Evolutionary conservation across 257 asterid species (phyloP), one percentile per base, ranked within the genome.

Genomic region (Agastache rugosa): DNA sequence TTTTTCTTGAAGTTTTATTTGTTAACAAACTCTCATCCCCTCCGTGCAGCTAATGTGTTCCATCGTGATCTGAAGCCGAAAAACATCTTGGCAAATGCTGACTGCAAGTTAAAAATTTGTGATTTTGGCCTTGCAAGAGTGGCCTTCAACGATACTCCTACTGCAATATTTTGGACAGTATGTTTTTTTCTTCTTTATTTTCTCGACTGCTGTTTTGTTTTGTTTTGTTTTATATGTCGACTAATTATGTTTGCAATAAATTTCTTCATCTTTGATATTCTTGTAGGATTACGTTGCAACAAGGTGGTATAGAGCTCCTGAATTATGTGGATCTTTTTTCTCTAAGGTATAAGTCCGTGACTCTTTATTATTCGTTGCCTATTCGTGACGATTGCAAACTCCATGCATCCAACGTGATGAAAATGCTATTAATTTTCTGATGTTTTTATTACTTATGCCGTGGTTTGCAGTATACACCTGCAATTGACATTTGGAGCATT

Each of bases 231-330:
- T 63, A 7, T 10, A 9, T 47, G 50, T 34, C 16, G 4, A 65
- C 66, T 61, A 55, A 22, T 63, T 48, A 47, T 14, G 25, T 64
- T 17, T 11, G 61, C 31, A 16, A 50, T 66, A 41, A 39, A 47
- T 73, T 1, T 27, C 15, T 16, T 19, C 11, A 29, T 25, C 5
- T 73, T 63, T 75, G 58, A 34, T 37, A 54, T 54, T 72, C 76
- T 37, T 78, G 58, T 75, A 94, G 98, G 98, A 94, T 86, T 94
- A 94, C 71, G 97, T 94, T 39, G 97, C 98, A 48, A 94, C 98
- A 0, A 88, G 97, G 81, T 94, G 98, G 98, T 92, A 92, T 50
- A 85, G 98, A 67, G 98, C 98, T 81, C 98, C 98, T 11, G 98
- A 94, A 67, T 67, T 94, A 66, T 94, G 98, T 79, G 98, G 98